Evolutionary conservation across 164 flowering plant genomes (phyloP), one percentile per base, ranked within the genome.

Genomic region (Echeveria elegans): DNA sequence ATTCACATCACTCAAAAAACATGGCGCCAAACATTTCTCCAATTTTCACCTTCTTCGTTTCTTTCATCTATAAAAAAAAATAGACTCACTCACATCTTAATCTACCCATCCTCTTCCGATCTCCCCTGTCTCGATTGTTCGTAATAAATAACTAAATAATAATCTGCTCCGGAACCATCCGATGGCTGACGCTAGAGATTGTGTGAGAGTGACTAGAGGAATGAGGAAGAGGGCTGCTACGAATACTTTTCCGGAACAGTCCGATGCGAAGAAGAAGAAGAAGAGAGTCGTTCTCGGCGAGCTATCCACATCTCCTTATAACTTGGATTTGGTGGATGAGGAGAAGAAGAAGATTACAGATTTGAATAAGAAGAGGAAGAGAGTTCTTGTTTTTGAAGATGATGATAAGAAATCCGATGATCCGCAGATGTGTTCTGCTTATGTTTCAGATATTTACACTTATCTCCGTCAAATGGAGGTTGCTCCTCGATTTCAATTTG

Each of bases 391-490:
- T n/a, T 16, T 16, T 12, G 28, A 58, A 14, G 37, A 14, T 1
- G 70, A 66, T 37, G 72, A 66, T 64, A 72, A 0, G 30, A 32
- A 59, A 37, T 28, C n/a, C 21, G 71, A 69, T 28, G 81, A 76
- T 60, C 77, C 75, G 6, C 78, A 73, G 56, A 73, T 78, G 77
- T 79, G 82, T 24, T 36, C 15, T 1, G 50, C 72, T 58, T 77
- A 71, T 34, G 75, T 40, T 45, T 71, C 77, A 8, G 78, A 75
- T 4, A 75, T 82, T 47, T 74, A 71, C 28, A 74, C 71, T 4
- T 79, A 82, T 69, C 83, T 82, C 24, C 77, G 59, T 11, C 24
- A 65, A 3, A 74, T 77, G 80, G 84, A 83, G 84, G 86, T 80
- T 43, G 41, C 64, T 6, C 1, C 18, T 28, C 2, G 19, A 6